Conservation (phyloP, 2,329 filamentous ascomycete species). For the Venturia oleaginea region DNA sequence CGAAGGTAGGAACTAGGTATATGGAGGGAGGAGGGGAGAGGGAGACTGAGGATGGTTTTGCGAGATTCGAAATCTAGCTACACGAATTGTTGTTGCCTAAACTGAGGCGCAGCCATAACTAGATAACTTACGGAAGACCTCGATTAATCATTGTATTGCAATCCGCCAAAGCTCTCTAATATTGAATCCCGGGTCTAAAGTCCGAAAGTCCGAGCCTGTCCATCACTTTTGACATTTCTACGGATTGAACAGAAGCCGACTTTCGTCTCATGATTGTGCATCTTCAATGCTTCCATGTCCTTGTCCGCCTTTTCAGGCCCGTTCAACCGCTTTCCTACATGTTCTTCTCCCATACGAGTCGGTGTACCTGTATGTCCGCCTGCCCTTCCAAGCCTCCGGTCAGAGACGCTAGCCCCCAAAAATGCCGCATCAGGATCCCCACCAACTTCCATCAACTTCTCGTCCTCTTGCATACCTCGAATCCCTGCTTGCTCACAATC, state of each 20-base stretch:
- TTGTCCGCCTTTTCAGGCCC: background rate
- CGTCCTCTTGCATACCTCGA: background rate
- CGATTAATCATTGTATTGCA: background rate
- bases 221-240: too few relatives aligned
- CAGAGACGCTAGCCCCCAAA: background rate
- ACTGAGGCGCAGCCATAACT: too few relatives aligned
- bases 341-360: background rate
- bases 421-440: background rate
- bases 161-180: background rate
- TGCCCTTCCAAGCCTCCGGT: background rate
- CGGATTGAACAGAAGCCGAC: background rate
- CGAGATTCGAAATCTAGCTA: background rate
- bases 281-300: background rate
- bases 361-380: background rate
- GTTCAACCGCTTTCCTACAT: background rate
- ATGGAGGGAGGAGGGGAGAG: background rate
- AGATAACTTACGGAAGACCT: too few relatives aligned
- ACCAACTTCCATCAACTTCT: constrained; percentile 1
- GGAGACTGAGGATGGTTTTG: background rate
- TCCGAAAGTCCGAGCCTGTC: background rate
- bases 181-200: background rate
- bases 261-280: background rate
- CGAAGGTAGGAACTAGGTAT: background rate
- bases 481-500: background rate
- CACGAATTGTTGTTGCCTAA: background rate